Evolutionary conservation across 306 rosid species (phyloP).

Genomic region (Notholithocarpus densiflorus): DNA sequence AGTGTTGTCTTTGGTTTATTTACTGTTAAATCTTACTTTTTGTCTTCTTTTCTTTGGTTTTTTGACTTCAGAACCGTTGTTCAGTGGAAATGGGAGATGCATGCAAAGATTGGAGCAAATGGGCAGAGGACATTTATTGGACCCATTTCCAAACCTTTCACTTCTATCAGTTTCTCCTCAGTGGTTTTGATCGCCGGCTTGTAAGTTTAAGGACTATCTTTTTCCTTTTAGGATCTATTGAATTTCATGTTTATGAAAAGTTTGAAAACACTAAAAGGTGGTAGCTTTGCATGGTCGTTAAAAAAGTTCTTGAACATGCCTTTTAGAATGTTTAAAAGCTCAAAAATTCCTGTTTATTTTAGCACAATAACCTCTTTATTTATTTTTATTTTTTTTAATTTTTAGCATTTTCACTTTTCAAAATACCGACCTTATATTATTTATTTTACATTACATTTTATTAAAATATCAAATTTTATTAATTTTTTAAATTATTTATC

Average conservation of each 20-base stretch:
- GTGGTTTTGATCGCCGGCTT: slow-evolving; percentile 42
- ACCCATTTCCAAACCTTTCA: slow-evolving; percentile 48
- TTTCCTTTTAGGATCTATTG: background rate
- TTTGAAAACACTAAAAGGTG: background rate
- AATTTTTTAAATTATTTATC: too few species aligned
- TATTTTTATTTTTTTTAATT: too few species aligned
- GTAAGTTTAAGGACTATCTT: slow-evolving; percentile 27
- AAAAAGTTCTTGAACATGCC: background rate
- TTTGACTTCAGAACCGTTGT: background rate
- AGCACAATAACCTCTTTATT: too few species aligned
- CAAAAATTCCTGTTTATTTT: too few species aligned
- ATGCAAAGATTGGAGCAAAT: slow-evolving; percentile 30
- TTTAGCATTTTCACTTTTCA: too few species aligned
- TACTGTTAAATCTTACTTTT: background rate
- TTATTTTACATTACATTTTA: too few species aligned
- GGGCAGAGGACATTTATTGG: slow-evolving; percentile 67
- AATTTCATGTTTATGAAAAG: background rate
- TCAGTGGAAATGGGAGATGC: slow-evolving; percentile 29
- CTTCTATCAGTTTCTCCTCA: slow-evolving; percentile 44
- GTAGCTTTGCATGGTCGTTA: background rate
- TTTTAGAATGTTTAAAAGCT: background rate
- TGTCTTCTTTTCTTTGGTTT: background rate
- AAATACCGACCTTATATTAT: too few species aligned
- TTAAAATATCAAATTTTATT: too few species aligned
- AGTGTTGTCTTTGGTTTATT: background rate